phyloP scores from a whole-genome alignment of 1,284 basidiomycete genomes.

The Microbotryum intermedium region DNA sequence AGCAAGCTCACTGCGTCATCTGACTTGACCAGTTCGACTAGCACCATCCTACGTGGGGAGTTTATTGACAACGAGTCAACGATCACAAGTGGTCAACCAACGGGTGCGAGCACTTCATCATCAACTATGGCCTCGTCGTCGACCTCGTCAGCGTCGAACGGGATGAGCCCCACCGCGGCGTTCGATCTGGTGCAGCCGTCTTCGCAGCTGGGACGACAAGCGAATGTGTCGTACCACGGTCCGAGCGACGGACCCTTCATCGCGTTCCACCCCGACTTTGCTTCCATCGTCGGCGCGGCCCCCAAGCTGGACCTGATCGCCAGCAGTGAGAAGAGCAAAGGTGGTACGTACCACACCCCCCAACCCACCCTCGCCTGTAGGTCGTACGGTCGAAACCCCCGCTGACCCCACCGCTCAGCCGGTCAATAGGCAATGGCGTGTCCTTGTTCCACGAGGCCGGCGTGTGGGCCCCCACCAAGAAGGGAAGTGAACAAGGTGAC shows the following conservation, averaged over 20 bases:
- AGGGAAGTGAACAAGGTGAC: neutral
- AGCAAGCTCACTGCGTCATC: no score
- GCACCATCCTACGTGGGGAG: no score
- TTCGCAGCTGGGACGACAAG: neutral
- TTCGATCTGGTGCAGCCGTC: neutral
- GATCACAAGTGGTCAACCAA: no score
- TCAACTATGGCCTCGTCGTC: no score
- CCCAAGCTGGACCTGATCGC: neutral
- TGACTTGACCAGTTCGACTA: no score
- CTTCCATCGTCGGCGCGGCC: neutral
- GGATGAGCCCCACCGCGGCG: neutral
- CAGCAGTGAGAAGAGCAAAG: neutral
- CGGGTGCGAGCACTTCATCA: no score
- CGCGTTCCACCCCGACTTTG: neutral
- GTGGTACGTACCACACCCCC: neutral
- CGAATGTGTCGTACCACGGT: neutral
- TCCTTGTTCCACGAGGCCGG: conserved; percentile 1
- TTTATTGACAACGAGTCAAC: no score
- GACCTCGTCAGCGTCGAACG: neutral
- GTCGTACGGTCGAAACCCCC: neutral
- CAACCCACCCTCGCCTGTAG: neutral
- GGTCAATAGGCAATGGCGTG: neutral
- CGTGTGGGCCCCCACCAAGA: neutral
- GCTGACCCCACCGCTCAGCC: neutral
- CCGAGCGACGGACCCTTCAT: neutral